Conservation (phyloP, 2,329 filamentous ascomycete species). For the Cladobotryum protrusum region DNA sequence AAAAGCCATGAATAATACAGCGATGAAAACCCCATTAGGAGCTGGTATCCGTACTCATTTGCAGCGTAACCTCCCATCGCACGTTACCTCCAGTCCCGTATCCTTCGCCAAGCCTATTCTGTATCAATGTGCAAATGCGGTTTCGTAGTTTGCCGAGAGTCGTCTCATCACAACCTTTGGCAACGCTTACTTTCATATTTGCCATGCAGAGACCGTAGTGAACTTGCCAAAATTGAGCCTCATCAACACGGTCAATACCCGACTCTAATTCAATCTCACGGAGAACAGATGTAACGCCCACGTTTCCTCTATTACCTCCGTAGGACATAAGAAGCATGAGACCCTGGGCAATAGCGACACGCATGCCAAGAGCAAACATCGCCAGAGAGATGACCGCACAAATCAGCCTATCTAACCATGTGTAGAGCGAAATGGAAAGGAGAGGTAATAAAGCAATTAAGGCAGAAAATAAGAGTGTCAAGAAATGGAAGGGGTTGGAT, state of each 20-base stretch:
- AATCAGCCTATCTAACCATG: slow-evolving; percentile 76
- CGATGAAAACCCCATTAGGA: slow-evolving; percentile 11
- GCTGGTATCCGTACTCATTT: slow-evolving; percentile 49
- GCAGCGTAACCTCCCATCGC: slow-evolving; percentile 89
- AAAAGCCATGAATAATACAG: too few relatives aligned
- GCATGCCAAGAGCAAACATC: slow-evolving; percentile 83
- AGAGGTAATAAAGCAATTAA: slow-evolving; percentile 77
- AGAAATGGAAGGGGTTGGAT: slow-evolving; percentile 89
- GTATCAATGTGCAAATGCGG: slow-evolving; percentile 70
- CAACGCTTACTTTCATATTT: slow-evolving; percentile 74
- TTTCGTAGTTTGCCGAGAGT: slow-evolving; percentile 67
- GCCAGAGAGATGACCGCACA: slow-evolving; percentile 74
- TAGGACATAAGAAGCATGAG: slow-evolving; percentile 97
- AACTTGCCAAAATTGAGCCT: slow-evolving; percentile 97
- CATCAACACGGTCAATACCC: slow-evolving; percentile 69
- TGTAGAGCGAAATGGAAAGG: slow-evolving; percentile 72
- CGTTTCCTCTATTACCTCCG: slow-evolving; percentile 30
- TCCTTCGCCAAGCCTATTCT: slow-evolving; percentile 79
- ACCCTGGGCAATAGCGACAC: slow-evolving; percentile 78
- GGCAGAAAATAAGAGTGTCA: slow-evolving; percentile 81
- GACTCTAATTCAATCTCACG: slow-evolving; percentile 79
- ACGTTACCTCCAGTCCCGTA: slow-evolving; percentile 74
- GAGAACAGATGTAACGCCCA: slow-evolving; percentile 65
- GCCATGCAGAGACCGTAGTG: slow-evolving; percentile 97
- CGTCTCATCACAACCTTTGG: slow-evolving; percentile 59